phyloP scores from a whole-genome alignment of 1,139 yeast genomes.

The Suhomyces choctaworum region DNA sequence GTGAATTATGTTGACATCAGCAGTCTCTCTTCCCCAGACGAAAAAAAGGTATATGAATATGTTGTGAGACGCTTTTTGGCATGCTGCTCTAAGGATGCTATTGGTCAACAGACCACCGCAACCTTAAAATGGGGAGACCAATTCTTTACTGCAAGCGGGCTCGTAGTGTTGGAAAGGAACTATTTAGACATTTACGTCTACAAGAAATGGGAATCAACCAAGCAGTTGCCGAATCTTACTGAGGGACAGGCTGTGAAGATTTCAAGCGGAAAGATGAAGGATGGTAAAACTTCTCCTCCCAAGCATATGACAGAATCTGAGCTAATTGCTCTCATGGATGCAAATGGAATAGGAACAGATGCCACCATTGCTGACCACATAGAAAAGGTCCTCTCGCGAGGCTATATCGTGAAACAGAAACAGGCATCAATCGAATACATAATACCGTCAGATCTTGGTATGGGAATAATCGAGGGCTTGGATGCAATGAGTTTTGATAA shows the following conservation, averaged over 20 bases:
- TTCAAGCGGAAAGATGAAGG: conserved; percentile 56
- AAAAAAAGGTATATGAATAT: conserved; percentile 80
- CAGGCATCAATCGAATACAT: conserved; percentile 41
- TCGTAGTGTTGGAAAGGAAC: conserved; percentile 69
- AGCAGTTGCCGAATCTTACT: conserved; percentile 63
- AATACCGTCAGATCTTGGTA: conserved; percentile 81
- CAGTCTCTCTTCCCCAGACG: conserved; percentile 43
- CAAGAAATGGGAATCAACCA: conserved; percentile 72
- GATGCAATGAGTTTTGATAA: conserved; percentile 71
- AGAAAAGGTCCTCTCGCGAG: conserved; percentile 68
- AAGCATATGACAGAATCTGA: conserved; percentile 87
- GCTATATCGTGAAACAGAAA: conserved; percentile 59
- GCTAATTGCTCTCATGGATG: conserved; percentile 90
- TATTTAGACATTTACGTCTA: conserved; percentile 81
- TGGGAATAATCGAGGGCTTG: conserved; percentile 87
- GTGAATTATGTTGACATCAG: conserved; percentile 49
- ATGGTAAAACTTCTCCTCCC: conserved; percentile 83
- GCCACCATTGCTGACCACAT: conserved; percentile 99
- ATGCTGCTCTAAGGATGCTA: conserved; percentile 88
- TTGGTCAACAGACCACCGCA: conserved; percentile 67
- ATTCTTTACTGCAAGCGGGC: conserved; percentile 65
- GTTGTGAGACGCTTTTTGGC: conserved; percentile 87
- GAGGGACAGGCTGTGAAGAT: conserved; percentile 59
- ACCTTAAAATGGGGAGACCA: conserved; percentile 79
- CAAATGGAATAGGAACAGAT: conserved; percentile 97